These are phyloP conservation scores for Naematelia encephala DNA, from an alignment of 768 basidiomycete species.

Conservation along the genomic window DNA sequence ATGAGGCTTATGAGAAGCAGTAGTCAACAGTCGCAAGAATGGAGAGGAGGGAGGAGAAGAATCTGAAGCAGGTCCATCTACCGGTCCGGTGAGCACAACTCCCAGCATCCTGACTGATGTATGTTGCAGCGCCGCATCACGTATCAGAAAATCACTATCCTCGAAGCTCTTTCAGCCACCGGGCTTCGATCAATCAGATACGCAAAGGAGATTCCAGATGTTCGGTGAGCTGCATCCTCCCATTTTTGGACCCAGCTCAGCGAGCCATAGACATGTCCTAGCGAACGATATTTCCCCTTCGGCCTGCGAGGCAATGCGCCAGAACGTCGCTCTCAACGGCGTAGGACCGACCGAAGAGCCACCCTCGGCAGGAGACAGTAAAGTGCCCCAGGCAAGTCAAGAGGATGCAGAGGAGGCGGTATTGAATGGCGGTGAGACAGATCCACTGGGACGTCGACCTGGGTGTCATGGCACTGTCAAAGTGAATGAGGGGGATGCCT, in stretches of 20 bases:
- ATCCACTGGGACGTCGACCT: conserved; percentile 22
- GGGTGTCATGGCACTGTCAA: conserved; percentile 60
- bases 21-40: not conserved
- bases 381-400: not conserved
- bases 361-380: not conserved
- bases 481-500: conserved; percentile 91
- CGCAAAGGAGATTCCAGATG: conserved; percentile 89
- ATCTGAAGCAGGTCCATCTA: conserved; percentile 31
- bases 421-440: conserved; percentile 10
- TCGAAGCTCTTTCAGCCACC: conserved; percentile 94
- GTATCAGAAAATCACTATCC: conserved; percentile 64
- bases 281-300: conserved; percentile 87
- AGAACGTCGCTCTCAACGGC: conserved; percentile 79
- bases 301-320: conserved; percentile 77
- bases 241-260: too few species aligned
- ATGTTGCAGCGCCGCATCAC: conserved; percentile 14
- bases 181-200: conserved; percentile 94
- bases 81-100: conserved; percentile 14
- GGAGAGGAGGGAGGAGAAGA: not conserved
- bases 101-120: not conserved
- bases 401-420: conserved; percentile 11
- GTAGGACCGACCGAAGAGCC: conserved; percentile 51
- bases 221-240: conserved; percentile 66
- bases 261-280: conserved; percentile 67
- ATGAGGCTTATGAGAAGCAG: too few species aligned